Base-by-base conservation (phyloP, 1,139 yeast genomes). In the Protomyces lactucae-debilis region DNA sequence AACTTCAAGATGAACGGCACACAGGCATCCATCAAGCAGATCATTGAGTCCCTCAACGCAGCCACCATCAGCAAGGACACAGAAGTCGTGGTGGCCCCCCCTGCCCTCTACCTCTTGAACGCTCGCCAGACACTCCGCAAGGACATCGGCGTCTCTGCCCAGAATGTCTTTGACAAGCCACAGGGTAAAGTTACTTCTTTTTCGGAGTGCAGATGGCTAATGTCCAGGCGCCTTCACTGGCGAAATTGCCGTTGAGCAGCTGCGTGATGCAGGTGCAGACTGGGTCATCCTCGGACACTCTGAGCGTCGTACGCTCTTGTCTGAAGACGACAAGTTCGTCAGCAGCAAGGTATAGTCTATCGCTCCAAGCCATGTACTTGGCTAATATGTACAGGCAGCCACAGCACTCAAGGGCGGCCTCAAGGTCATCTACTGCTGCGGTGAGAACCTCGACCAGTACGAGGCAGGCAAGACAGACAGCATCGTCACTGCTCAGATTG, bases 1-100 rank as follows among this genome's bases (percentile, higher is more conserved):
- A 93, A 93, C 91, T 92, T 93, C 84, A 93, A 93, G 81, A 87
- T 95, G 91, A 95, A 93, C 84, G 99, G 99, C 77, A 82, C 96
- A 76, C 86, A 85, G 80, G 84, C 83, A 74, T 87, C 95, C 74
- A 87, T 93, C 77, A 84, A 85, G 78, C 78, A 84, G 72, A 92
- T 93, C 76, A 86, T 92, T 69, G 93, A 86, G 70, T 82, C 85
- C 80, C 84, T 93, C 75, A 93, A 92, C 83, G 76, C 79, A 65
- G 87, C 95, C 71, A 81, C 84, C 65, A 81, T 93, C 72, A 89
- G 95, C 70, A 74, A 82, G 65, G 81, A 86, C 73, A 86, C 84
- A 67, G 95, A 93, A 80, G 97, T 93, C 70, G 99, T 93, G 70
- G 84, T 93, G 78, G 86, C 96, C 72, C 99, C 99, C 69, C 98